Base-by-base conservation (phyloP, 805 yeast genomes). In the Starmerella etchellsii region DNA sequence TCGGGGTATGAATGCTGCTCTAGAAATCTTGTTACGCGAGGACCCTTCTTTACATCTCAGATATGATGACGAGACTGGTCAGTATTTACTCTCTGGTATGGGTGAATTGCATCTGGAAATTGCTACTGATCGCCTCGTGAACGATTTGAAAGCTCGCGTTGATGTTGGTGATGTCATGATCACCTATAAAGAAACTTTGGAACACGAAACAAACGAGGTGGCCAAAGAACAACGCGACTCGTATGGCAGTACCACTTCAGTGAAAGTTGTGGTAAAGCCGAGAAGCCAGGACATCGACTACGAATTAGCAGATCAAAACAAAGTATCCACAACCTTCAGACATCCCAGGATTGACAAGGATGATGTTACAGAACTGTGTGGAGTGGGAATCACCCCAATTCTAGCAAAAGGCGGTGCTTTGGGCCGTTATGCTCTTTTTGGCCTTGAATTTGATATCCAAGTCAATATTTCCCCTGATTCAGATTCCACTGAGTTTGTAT, bases 31-130 rank as follows among this genome's bases (percentile, higher is more conserved):
- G 31, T 59, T 81, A n/a, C 68, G 80, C 39, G 97, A 91, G 55
- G 98, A 91, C 54, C 98, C 98, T 3, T 81, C 94, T 37, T 66
- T 91, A 46, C 71, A 74, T 24, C 70, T 83, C 7, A 61, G 73
- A 3, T 70, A 67, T 37, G 68, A 91, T 57, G 87, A 83, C 44
- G 97, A 88, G 51, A 67, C 83, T 41, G 94, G 91, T 6, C 96
- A 91, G 62, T 77, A 87, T 2, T 71, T 87, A 22, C 61, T 91
- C 24, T 77, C 94, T 16, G 98, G 98, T 25, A 88, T 88, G 97
- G 98, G 98, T 31, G 97, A 91, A 55, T 67, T 91, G 36, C 98
- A 91, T 62, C 67, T 91, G 37, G 97, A 91, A 51, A 85, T 91
- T 49, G 81, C 91, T 1, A 69, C 68, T 36, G 91, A 83, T 52